Base-by-base conservation (phyloP, 1,284 basidiomycete species). In the Malassezia nana region DNA sequence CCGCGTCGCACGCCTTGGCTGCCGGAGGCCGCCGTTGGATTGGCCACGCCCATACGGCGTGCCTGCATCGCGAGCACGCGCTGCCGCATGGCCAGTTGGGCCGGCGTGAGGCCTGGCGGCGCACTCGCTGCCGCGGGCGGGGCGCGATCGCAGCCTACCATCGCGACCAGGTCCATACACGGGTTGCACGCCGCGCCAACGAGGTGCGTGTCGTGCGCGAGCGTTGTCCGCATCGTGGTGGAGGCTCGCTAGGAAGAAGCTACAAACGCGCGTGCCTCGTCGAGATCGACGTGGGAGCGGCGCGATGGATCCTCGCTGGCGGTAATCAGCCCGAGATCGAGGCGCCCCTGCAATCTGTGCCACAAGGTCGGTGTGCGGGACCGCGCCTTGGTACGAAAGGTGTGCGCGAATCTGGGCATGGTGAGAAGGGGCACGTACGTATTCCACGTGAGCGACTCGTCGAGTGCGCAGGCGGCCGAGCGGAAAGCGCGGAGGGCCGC, bases 61-160 rank as follows among this genome's bases (percentile, higher is more conserved):
- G 54, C 54, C 29, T 56, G 54, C 28, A 56, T 46, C 20, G 48
- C 54, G 4, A 56, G 47, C 48, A 56, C 46, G 10, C 49, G 43
- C 32, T 56, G 54, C 24, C 54, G 54, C 54, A 56, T 56, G 28
- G 54, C 54, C 4, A 51, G 25, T 32, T 56, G 54, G 25, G 54
- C 54, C 5, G 54, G 42, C 25, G 48, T 51, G 18, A 56, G 43
- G 29, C 50, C 50, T 12, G 54, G 54, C 28, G 54, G 54, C 7
- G 41, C 48, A 20, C n/a, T 45, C 16, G 44, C 24, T 1, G 54
- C 30, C 9, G 42, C 28, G 1, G 46, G 41, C 26, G 49, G 49
- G 22, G 43, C 54, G 5, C 32, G 43, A 22, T 55, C 54, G 9
- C 29, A 33, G 45, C 48, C 44, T 18, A 56, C 16, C n/a, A 56